Evolutionary conservation across 176 grass and related monocot genomes (phyloP).

Genomic region (Panicum miliaceum): DNA sequence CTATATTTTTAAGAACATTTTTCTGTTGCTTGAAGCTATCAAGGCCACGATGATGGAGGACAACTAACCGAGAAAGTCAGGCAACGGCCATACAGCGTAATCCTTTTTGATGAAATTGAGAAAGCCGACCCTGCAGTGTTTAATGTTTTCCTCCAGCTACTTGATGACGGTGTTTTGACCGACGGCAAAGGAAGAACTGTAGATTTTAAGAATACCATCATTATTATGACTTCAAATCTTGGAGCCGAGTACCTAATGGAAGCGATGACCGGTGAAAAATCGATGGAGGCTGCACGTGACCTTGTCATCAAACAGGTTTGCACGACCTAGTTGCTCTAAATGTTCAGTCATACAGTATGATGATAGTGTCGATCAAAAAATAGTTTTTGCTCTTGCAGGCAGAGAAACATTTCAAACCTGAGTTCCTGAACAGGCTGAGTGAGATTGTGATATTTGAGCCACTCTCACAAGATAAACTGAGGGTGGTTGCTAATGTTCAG

Average conservation of each 20-base stretch:
- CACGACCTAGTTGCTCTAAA: not conserved
- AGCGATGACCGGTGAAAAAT: constrained; percentile 39
- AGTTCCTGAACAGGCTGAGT: constrained; percentile 56
- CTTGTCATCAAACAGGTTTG: constrained; percentile 47
- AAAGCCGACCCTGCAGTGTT: constrained; percentile 51
- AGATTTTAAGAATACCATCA: constrained; percentile 60
- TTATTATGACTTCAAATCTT: constrained; percentile 67
- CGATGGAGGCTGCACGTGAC: constrained; percentile 39
- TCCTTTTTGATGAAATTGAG: constrained; percentile 62
- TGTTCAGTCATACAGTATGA: not conserved
- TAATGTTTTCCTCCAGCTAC: constrained; percentile 53
- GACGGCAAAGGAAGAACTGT: constrained; percentile 58
- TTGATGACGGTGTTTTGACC: constrained; percentile 57
- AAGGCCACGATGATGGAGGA: constrained; percentile 47
- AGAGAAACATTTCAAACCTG: constrained; percentile 55
- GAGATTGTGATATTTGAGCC: constrained; percentile 68
- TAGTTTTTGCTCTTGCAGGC: constrained; percentile 27
- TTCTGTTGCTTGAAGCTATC: constrained; percentile 16
- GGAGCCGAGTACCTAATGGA: constrained; percentile 50
- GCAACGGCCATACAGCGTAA: constrained; percentile 43
- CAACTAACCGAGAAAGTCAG: constrained; percentile 54
- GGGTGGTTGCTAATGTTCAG: constrained; percentile 50
- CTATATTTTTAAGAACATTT: too few relatives aligned
- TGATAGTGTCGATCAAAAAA: not conserved
- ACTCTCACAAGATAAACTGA: constrained; percentile 46